Base-by-base conservation (phyloP, 2,329 filamentous ascomycete species). In the Colletotrichum horii region DNA sequence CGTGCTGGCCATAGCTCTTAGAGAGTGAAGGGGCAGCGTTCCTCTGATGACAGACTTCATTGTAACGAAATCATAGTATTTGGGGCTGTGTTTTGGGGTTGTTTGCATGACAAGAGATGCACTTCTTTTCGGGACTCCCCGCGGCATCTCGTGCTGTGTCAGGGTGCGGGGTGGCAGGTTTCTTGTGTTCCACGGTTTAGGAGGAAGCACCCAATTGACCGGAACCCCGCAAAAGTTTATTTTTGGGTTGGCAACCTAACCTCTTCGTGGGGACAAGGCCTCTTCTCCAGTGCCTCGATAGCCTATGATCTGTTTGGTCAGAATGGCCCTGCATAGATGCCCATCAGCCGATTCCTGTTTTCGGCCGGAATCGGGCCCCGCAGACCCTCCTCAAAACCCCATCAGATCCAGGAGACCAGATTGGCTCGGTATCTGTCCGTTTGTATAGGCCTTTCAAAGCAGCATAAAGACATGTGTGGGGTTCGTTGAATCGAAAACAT, bases 91-190 rank as follows among this genome's bases (percentile, higher is more conserved):
- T 9, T 43, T 43, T 43, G 38, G n/a, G 38, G 9, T n/a, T 48
- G 38, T 48, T n/a, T 48, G 19, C 5, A n/a, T 6, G 6, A 0
- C 1, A 0, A n/a, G 19, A 48, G 11, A n/a, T 48, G 0, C 6
- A 2, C 38, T n/a, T 9, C 11, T 43, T 3, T 43, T n/a, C 6
- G 38, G 8, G 8, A 19, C 36, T 9, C 19, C 9, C 11, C 8
- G 2, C 36, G 8, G 1, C 19, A n/a, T 43, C 36, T 48, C 38
- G 38, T n/a, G 38, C 38, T 48, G 5, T 2, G 19, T 48, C 9
- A 48, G 9, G 19, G n/a, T 1, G 38, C 11, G 0, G 19, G 0
- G 19, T 48, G 19, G 9, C 1, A 7, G 5, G 9, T 48, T n/a
- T 48, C 38, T 48, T 48, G 38, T 6, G 38, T 48, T 48, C 38